Conservation (phyloP, 805 yeast genomes). For the Cyberlindnera sargentensis region DNA sequence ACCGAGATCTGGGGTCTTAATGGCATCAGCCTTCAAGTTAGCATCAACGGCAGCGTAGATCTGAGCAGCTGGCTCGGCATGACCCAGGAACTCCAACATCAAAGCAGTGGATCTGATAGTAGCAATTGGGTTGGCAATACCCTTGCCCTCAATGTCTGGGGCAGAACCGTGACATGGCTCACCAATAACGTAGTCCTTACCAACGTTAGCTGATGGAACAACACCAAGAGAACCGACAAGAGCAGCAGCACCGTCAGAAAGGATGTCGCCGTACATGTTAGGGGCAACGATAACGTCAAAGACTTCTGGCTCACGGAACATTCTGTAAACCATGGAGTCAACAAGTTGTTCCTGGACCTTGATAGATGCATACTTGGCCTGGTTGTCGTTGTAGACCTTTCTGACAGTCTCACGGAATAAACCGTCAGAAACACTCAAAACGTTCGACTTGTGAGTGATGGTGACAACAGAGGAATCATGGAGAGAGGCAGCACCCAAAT, state of each 20-base stretch:
- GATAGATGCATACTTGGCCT: constrained; percentile 50
- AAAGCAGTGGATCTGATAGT: constrained; percentile 96
- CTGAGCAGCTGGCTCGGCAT: constrained; percentile 80
- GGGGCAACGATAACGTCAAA: constrained; percentile 99
- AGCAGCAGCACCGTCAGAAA: constrained; percentile 98
- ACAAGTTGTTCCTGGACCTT: constrained; percentile 91
- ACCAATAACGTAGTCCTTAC: constrained; percentile 93
- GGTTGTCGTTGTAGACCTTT: constrained; percentile 41
- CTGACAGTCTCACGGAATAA: constrained; percentile 81
- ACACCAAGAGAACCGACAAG: constrained; percentile 96
- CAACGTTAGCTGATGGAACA: constrained; percentile 97
- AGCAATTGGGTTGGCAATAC: constrained; percentile 94
- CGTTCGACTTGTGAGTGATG: constrained; percentile 95
- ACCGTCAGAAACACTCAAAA: constrained; percentile 87
- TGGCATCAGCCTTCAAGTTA: constrained; percentile 68
- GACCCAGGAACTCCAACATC: constrained; percentile 95
- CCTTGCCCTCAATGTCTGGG: constrained; percentile 95
- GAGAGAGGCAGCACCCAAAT: constrained; percentile 47
- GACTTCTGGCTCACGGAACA: constrained; percentile 97
- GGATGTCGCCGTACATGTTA: constrained; percentile 93
- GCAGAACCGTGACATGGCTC: constrained; percentile 99
- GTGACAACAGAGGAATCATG: constrained; percentile 62
- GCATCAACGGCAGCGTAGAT: constrained; percentile 94
- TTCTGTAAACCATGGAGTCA: constrained; percentile 97
- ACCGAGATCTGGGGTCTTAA: constrained; percentile 91